Evolutionary conservation across 768 basidiomycete species (phyloP).

Genomic region (Tricholoma matsutake): DNA sequence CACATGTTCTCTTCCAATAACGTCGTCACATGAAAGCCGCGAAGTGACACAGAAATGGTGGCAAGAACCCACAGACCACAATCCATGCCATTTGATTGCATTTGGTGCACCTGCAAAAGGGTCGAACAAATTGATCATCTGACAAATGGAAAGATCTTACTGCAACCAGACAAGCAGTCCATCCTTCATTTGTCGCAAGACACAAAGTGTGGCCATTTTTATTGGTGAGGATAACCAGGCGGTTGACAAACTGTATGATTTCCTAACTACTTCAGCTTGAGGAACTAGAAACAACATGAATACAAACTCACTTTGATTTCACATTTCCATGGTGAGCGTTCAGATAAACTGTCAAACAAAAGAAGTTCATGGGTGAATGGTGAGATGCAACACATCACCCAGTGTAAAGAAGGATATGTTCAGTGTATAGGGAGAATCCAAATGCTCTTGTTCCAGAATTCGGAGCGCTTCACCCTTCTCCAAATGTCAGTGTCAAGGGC

Average conservation of each 20-base stretch:
- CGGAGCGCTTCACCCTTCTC: not conserved
- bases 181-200: slow-evolving; percentile 1
- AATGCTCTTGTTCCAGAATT: not conserved
- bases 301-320: not conserved
- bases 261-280: too few species aligned
- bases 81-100: slow-evolving; percentile 1
- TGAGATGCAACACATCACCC: slow-evolving; percentile 1
- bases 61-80: slow-evolving; percentile 2
- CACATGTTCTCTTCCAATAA: not conserved
- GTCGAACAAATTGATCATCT: not conserved
- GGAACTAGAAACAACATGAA: not conserved
- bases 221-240: slow-evolving; percentile 1
- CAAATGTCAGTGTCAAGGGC: not conserved
- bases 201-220: not conserved
- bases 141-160: not conserved
- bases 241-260: not conserved
- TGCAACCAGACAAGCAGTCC: not conserved
- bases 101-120: not conserved
- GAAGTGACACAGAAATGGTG: not conserved
- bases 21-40: not conserved
- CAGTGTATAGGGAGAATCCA: slow-evolving; percentile 3
- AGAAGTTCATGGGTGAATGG: not conserved
- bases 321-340: not conserved
- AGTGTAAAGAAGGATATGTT: not conserved
- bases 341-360: slow-evolving; percentile 1